Percentiles rank a stretch among this genome's conserved stretches.
Evolutionary conservation across 495 filamentous ascomycete species (phyloP).

Genomic region (Neurospora discreta): DNA sequence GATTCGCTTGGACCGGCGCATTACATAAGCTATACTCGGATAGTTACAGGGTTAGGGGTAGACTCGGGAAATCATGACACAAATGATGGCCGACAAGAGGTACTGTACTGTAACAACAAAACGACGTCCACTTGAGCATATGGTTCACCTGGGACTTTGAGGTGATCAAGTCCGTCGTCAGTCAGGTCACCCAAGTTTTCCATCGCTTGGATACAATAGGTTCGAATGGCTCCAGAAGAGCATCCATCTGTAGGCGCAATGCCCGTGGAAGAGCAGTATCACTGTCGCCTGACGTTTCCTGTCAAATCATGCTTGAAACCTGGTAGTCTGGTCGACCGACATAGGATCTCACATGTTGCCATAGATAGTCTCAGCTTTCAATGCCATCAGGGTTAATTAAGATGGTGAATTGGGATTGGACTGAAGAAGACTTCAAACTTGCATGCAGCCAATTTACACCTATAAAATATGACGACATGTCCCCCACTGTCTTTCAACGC

Average conservation of each 20-base stretch:
- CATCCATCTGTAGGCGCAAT: background rate
- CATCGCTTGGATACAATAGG: background rate
- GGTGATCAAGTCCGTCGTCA: background rate
- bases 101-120: background rate
- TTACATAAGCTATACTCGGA: background rate
- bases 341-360: background rate
- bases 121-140: background rate
- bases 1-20: background rate
- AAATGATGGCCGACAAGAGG: background rate
- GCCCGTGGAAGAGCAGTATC: background rate
- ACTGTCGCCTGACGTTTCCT: background rate
- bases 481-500: conserved; percentile 1
- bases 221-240: background rate
- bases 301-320: background rate
- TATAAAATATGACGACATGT: conserved; percentile 11
- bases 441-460: background rate
- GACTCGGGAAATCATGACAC: background rate
- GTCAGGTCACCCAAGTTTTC: background rate
- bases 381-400: background rate
- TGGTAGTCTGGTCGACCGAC: background rate
- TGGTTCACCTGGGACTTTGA: background rate
- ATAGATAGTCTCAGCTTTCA: background rate
- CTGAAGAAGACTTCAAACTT: background rate
- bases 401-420: background rate
- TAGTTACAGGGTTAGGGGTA: background rate